A percentile compares a stretch with the other conserved stretches of the same genome.
These are phyloP conservation scores for Cutaneotrichosporon sp. DNA, from an alignment of 1,284 basidiomycete species.

Conservation along the genomic window DNA sequence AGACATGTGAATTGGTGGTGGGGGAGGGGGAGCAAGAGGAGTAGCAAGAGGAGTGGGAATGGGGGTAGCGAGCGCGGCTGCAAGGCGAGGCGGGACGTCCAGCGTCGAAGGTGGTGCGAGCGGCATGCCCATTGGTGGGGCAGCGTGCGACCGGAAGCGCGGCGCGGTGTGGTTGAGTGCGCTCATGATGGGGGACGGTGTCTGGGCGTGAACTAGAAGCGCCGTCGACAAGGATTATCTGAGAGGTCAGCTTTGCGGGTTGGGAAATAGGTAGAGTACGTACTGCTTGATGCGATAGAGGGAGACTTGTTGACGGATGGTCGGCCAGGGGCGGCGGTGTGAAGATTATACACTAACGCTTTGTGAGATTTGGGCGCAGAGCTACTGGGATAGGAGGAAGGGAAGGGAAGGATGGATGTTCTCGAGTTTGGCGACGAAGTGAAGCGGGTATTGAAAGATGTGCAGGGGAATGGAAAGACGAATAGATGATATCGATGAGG, in stretches of 20 bases:
- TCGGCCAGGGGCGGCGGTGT: neutral
- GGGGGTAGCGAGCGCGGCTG: constrained; percentile 15
- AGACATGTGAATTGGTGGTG: constrained; percentile 18
- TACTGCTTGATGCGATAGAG: neutral
- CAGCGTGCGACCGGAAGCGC: constrained; percentile 20
- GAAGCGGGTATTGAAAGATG: constrained; percentile 1
- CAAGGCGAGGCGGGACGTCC: constrained; percentile 23
- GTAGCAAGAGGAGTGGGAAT: constrained; percentile 19
- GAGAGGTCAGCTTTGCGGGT: neutral
- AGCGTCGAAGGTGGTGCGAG: constrained; percentile 12
- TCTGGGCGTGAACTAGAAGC: neutral
- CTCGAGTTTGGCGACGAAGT: neutral
- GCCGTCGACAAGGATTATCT: neutral
- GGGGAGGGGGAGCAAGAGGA: constrained; percentile 20
- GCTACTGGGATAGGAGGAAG: neutral
- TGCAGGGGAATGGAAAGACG: neutral
- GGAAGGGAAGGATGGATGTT: neutral
- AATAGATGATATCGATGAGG: neutral
- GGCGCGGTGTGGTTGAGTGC: constrained; percentile 26
- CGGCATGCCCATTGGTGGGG: constrained; percentile 10
- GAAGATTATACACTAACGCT: neutral
- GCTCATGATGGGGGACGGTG: constrained; percentile 19
- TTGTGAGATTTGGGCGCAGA: neutral
- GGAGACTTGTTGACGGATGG: neutral
- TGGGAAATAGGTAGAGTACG: neutral